Base-by-base conservation (phyloP, 2,329 filamentous ascomycete species). In the Fulvia fulva region DNA sequence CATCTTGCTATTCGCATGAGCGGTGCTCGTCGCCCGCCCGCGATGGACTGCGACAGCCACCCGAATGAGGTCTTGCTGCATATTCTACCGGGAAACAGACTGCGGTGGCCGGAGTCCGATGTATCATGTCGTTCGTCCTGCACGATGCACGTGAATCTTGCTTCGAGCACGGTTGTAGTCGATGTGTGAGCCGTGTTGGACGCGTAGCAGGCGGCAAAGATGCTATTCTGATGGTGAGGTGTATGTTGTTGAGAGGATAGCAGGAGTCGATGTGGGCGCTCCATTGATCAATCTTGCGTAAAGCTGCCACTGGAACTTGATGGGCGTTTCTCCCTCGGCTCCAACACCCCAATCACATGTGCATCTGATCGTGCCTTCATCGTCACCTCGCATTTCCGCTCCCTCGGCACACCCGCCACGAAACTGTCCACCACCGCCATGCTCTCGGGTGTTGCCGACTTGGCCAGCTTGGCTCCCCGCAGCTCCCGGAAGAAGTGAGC, bases 401-500 rank as follows among this genome's bases (percentile, higher is more conserved):
- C 44, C 21, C 44, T 11, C 19, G 44, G 44, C 9, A 47, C 44
- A 25, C 44, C 44, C 21, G 44, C 44, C 7, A 47, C 44, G 44
- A 47, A 47, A 26, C 44, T 47, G 44, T 47, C 44, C 19, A 47
- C 44, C 30, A 52, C 30, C 34, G 58, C 50, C 59, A 63, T 63
- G 34, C 45, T 52, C 53, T 54, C 55, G 3, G 37, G 14, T 25
- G 61, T 63, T 16, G 53, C 58, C 25, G 56, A 51, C n/a, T 53
- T 25, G 7, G 55, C 30, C 46, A 63, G 23, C 21, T 49, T 46
- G 14, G 56, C 61, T 23, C 47, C 56, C 25, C 45, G 52, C 25
- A 43, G 58, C 22, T 55, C 56, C 5, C 56, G 58, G 56, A 63
- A 63, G 54, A 63, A 63, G 9, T 53, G 22, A 21, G 59, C 56